Conservation (phyloP, 495 filamentous ascomycete species). For the Hypomontagnella monticulosa region DNA sequence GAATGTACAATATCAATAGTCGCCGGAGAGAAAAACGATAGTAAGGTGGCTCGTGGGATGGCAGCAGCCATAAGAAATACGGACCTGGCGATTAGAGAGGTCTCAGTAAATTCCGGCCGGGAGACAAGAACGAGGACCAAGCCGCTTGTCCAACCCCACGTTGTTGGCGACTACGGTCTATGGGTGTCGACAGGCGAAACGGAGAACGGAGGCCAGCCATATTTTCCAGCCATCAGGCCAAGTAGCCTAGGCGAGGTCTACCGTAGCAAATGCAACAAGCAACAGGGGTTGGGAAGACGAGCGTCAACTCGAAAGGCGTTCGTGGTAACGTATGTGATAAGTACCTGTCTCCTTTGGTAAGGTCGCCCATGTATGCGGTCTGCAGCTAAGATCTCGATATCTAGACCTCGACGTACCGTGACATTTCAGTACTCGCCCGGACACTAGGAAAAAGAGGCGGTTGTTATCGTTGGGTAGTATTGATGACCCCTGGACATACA, state of each 20-base stretch:
- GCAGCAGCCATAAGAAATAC: background rate
- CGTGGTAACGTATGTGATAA: constrained; percentile 6
- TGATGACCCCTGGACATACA: constrained; percentile 18
- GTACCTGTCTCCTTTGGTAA: constrained; percentile 5
- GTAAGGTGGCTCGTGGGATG: constrained; percentile 4
- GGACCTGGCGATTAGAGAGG: background rate
- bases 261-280: too few species aligned
- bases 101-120: constrained; percentile 1
- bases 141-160: constrained; percentile 17
- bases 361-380: background rate
- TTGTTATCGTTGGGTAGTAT: constrained; percentile 12
- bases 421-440: background rate
- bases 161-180: background rate
- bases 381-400: constrained; percentile 23
- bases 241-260: constrained; percentile 11
- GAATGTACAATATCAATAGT: constrained; percentile 6
- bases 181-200: constrained; percentile 1
- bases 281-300: constrained; percentile 12
- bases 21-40: constrained; percentile 9
- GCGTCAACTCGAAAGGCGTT: constrained; percentile 1
- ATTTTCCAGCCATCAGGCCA: background rate
- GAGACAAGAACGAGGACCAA: constrained; percentile 9
- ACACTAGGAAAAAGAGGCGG: background rate
- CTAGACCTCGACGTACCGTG: background rate
- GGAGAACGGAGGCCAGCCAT: background rate